phyloP scores from a whole-genome alignment of 331 rosid genomes.

The Malus hybrid region DNA sequence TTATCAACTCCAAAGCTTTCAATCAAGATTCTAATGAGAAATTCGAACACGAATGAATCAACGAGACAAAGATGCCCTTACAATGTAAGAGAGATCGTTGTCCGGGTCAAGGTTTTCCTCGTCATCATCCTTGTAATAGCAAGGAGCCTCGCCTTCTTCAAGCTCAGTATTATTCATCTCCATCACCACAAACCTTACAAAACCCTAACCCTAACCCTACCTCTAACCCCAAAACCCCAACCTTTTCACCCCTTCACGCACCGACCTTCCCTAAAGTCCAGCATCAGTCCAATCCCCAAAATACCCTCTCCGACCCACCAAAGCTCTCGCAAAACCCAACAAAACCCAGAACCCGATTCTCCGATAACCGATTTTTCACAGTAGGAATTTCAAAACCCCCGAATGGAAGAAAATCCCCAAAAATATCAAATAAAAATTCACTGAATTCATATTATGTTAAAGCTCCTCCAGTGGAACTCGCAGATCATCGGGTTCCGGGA shows the following conservation, averaged over 20 bases:
- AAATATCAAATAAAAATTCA: constrained; percentile 24
- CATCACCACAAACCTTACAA: constrained; percentile 15
- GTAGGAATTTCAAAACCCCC: constrained; percentile 15
- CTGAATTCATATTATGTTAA: constrained; percentile 24
- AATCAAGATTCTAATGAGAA: neutral
- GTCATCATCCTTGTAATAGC: constrained; percentile 41
- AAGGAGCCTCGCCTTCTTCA: constrained; percentile 78
- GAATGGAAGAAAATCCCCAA: constrained; percentile 31
- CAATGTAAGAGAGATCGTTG: constrained; percentile 54
- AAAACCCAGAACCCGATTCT: constrained; percentile 32
- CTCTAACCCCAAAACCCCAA: constrained; percentile 41
- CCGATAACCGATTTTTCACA: constrained; percentile 15
- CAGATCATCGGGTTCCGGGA: constrained; percentile 20
- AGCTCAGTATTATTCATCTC: constrained; percentile 42
- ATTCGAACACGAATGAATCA: constrained; percentile 17
- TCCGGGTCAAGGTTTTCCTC: constrained; percentile 39
- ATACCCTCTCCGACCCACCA: constrained; percentile 25
- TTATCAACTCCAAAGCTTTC: neutral
- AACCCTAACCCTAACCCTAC: constrained; percentile 13
- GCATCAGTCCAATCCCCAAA: constrained; percentile 43
- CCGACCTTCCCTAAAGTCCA: constrained; percentile 58
- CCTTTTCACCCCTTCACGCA: constrained; percentile 17
- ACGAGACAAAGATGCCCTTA: constrained; percentile 40
- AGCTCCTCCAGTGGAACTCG: neutral
- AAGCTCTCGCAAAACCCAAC: constrained; percentile 23